Evolutionary conservation across 345 rosid genomes (phyloP).

Genomic region (Salix suchowensis): DNA sequence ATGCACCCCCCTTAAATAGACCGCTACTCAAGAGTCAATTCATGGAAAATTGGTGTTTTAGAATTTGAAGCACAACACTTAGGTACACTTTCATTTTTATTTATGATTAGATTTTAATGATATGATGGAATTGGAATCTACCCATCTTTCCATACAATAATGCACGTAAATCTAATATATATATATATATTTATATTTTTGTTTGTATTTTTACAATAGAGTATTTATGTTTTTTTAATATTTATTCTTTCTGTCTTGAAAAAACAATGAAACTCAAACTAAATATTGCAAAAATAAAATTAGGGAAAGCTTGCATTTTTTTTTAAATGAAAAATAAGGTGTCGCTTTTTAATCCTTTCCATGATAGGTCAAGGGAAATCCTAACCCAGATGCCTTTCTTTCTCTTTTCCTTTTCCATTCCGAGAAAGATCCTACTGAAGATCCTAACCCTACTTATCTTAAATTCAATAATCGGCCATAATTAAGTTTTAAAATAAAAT

Average conservation of each 20-base stretch:
- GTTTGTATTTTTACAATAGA: no score
- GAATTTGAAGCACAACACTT: neutral
- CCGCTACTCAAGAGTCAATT: no score
- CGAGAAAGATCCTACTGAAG: no score
- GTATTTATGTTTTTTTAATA: no score
- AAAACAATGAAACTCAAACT: neutral
- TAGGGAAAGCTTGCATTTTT: neutral
- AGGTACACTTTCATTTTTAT: neutral
- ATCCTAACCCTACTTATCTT: no score
- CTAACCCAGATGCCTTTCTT: neutral
- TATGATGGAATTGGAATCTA: neutral
- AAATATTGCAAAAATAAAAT: neutral
- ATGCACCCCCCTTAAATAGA: neutral
- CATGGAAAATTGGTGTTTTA: neutral
- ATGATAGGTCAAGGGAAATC: neutral
- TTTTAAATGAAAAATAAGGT: neutral
- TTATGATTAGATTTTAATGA: neutral
- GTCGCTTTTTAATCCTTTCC: neutral
- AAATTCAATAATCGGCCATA: neutral
- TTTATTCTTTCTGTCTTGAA: no score
- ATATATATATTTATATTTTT: no score
- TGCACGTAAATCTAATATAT: no score
- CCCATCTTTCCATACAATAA: neutral
- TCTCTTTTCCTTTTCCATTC: neutral
- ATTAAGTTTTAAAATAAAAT: no score